Conservation (phyloP, 495 filamentous ascomycete species). For the Trichocladium antarcticum region DNA sequence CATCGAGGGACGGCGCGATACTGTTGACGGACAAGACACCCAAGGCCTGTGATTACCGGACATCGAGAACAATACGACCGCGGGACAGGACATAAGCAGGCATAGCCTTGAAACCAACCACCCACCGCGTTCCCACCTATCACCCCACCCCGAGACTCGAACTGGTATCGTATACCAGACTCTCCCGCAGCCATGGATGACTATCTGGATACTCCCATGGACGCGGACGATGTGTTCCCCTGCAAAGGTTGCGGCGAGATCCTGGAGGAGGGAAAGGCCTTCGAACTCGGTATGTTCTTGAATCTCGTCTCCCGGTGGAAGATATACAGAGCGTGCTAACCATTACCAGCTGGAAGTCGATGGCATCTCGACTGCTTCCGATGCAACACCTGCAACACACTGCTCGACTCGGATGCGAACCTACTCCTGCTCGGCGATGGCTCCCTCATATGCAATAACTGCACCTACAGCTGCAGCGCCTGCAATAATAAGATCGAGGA, state of each 20-base stretch:
- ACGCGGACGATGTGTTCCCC: slow-evolving; percentile 81
- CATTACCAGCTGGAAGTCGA: slow-evolving; percentile 70
- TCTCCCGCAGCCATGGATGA: slow-evolving; percentile 36
- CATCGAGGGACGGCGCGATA: too few species aligned
- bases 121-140: neutral
- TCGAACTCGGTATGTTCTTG: slow-evolving; percentile 74
- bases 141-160: neutral
- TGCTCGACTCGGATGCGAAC: slow-evolving; percentile 97
- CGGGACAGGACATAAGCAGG: too few species aligned
- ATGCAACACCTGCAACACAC: slow-evolving; percentile 89
- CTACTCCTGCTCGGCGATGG: slow-evolving; percentile 94
- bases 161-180: neutral
- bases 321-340: too few species aligned
- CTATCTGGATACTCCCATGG: slow-evolving; percentile 71
- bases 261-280: slow-evolving; percentile 95
- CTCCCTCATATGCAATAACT: slow-evolving; percentile 97
- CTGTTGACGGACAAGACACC: too few species aligned
- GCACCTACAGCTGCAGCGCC: slow-evolving; percentile 97
- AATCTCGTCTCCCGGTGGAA: too few species aligned
- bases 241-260: slow-evolving; percentile 99
- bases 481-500: slow-evolving; percentile 98
- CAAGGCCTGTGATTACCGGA: too few species aligned
- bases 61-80: too few species aligned
- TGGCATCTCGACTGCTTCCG: slow-evolving; percentile 99
- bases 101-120: too few species aligned